phyloP scores from a whole-genome alignment of 1,284 basidiomycete species.

The Cryptococcus sp. region DNA sequence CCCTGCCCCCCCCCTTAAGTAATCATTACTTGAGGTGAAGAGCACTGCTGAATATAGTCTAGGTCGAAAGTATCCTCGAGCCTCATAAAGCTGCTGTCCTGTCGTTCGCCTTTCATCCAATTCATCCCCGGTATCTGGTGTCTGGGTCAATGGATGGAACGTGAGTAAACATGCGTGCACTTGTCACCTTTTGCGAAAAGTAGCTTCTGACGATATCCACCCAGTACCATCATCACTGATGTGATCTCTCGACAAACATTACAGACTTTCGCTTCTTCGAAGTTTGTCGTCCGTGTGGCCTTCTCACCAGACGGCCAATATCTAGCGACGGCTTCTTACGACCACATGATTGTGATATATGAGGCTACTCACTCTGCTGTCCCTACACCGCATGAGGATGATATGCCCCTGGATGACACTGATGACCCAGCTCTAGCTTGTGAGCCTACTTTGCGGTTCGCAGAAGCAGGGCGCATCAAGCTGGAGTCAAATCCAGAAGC shows the following conservation, averaged over 20 bases:
- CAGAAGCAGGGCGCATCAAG: conserved; percentile 26
- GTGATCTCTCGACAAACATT: conserved; percentile 36
- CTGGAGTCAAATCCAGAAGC: conserved; percentile 46
- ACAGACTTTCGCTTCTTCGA: conserved; percentile 42
- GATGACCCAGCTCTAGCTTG: conserved; percentile 39
- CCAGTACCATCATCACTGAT: conserved; percentile 39
- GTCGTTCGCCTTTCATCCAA: conserved; percentile 44
- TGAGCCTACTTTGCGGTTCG: conserved; percentile 38
- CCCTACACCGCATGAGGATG: conserved; percentile 13
- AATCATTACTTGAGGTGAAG: background rate
- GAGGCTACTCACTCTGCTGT: conserved; percentile 13
- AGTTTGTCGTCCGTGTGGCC: conserved; percentile 46
- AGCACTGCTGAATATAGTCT: background rate
- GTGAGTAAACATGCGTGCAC: conserved; percentile 22
- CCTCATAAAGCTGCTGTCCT: conserved; percentile 47
- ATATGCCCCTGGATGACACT: conserved; percentile 31
- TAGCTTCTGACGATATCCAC: background rate
- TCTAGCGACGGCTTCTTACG: conserved; percentile 48
- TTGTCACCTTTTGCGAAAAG: background rate
- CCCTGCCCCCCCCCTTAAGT: background rate
- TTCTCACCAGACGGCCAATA: conserved; percentile 42
- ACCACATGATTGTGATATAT: conserved; percentile 44
- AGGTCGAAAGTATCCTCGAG: conserved; percentile 41
- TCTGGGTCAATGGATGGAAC: conserved; percentile 50
- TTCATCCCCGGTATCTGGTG: conserved; percentile 40